A percentile compares a stretch with the other conserved stretches of the same genome.
Evolutionary conservation across 352 stramenopile species (phyloP).

Genomic region (Pythium phragmiticola): DNA sequence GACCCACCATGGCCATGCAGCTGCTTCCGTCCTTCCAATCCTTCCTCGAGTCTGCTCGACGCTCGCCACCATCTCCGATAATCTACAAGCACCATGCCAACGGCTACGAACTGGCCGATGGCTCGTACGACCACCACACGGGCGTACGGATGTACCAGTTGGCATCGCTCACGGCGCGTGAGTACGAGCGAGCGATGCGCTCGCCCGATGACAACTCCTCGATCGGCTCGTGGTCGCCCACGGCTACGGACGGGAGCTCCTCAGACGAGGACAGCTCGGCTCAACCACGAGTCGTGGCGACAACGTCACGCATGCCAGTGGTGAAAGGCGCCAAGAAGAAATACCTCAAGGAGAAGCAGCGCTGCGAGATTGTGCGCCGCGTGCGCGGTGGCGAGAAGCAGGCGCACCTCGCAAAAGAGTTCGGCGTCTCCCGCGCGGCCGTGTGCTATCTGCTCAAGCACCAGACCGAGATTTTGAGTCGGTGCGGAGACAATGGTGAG

Average conservation of each 20-base stretch:
- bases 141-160: constrained; percentile 19
- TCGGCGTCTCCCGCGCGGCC: constrained; percentile 24
- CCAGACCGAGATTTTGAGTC: constrained; percentile 58
- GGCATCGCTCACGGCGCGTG: constrained; percentile 13
- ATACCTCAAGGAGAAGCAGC: constrained; percentile 68
- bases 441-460: constrained; percentile 48
- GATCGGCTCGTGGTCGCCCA: background rate
- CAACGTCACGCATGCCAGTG: background rate
- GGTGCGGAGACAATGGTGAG: constrained; percentile 23
- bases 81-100: constrained; percentile 1
- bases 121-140: background rate
- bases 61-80: constrained; percentile 26
- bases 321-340: constrained; percentile 60
- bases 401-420: constrained; percentile 25
- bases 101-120: background rate
- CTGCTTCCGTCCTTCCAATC: constrained; percentile 57
- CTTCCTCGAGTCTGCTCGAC: constrained; percentile 45
- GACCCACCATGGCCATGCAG: constrained; percentile 38
- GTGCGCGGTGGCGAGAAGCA: constrained; percentile 22
- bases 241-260: constrained; percentile 15
- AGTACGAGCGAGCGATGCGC: constrained; percentile 19
- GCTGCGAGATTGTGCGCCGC: constrained; percentile 59
- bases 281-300: background rate
- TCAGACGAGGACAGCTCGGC: constrained; percentile 18
- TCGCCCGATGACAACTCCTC: constrained; percentile 12